Percentiles rank a stretch among this genome's conserved stretches.
Conservation (phyloP, 2,329 filamentous ascomycete species). For the Metarhizium humberi region DNA sequence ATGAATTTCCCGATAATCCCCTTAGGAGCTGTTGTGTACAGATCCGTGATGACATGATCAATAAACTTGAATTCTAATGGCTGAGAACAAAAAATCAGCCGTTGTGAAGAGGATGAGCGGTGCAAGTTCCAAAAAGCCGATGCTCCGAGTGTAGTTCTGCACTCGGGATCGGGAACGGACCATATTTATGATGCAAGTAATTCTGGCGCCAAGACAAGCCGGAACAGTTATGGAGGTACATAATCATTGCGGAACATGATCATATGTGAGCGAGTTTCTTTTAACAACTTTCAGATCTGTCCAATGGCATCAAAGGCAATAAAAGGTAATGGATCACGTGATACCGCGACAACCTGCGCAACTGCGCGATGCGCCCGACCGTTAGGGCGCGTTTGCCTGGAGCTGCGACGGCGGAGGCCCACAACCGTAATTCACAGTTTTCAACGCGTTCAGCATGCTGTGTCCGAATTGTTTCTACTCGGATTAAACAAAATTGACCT, state of each 20-base stretch:
- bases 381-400: slow-evolving; percentile 20
- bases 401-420: slow-evolving; percentile 11
- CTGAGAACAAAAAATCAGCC: background rate
- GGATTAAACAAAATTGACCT: background rate
- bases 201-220: background rate
- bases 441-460: background rate
- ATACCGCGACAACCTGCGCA: slow-evolving; percentile 17
- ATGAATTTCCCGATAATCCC: slow-evolving; percentile 15
- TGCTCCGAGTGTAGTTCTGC: background rate
- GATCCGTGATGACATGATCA: slow-evolving; percentile 22
- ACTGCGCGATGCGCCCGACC: background rate
- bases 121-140: slow-evolving; percentile 1
- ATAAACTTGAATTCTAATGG: background rate
- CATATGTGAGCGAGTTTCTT: background rate
- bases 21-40: slow-evolving; percentile 21
- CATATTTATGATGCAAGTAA: slow-evolving; percentile 5
- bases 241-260: background rate
- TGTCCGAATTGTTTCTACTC: background rate
- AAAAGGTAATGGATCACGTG: slow-evolving; percentile 16
- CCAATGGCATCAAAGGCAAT: slow-evolving; percentile 20
- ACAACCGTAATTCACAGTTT: slow-evolving; percentile 5
- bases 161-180: background rate
- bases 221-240: background rate
- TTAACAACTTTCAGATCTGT: background rate
- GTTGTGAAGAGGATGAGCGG: background rate